Evolutionary conservation across 2,329 filamentous ascomycete species (phyloP).

Genomic region (Aspergillus sp.): DNA sequence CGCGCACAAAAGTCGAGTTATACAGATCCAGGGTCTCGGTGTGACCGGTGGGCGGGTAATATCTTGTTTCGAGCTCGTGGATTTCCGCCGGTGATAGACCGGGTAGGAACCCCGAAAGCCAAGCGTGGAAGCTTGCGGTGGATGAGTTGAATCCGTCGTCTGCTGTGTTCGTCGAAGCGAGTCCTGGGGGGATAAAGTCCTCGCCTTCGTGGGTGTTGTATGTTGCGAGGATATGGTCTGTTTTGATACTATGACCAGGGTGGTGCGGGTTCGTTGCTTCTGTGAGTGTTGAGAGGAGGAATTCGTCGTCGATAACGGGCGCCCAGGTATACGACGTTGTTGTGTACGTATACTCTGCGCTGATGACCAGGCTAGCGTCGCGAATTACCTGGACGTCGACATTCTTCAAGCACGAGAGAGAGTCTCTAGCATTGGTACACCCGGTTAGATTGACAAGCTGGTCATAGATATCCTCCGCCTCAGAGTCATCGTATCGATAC

Average conservation of each 20-base stretch:
- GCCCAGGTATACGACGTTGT: conserved; percentile 61
- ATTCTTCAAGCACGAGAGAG: conserved; percentile 56
- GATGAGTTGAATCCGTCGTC: conserved; percentile 53
- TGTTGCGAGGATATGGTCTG: conserved; percentile 52
- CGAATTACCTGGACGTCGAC: conserved; percentile 55
- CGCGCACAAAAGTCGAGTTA: conserved; percentile 53
- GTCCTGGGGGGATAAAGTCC: conserved; percentile 57
- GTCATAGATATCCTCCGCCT: conserved; percentile 55
- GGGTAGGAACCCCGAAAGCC: conserved; percentile 58
- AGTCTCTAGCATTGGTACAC: conserved; percentile 45
- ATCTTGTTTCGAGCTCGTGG: conserved; percentile 43
- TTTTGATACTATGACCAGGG: conserved; percentile 40
- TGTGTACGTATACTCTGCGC: conserved; percentile 52
- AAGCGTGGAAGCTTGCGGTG: conserved; percentile 50
- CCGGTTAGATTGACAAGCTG: conserved; percentile 49
- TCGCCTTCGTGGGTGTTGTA: conserved; percentile 66
- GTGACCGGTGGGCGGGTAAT: conserved; percentile 48
- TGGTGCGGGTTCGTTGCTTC: conserved; percentile 34
- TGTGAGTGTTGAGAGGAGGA: conserved; percentile 52
- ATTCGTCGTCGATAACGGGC: conserved; percentile 59
- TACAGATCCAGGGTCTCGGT: conserved; percentile 51
- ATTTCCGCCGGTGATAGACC: conserved; percentile 44
- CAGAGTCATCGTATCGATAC: conserved; percentile 51
- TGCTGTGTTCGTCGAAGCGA: conserved; percentile 32
- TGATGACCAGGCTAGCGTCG: conserved; percentile 53